Conservation (phyloP, 306 rosid genomes). For the Begonia loranthoides region DNA sequence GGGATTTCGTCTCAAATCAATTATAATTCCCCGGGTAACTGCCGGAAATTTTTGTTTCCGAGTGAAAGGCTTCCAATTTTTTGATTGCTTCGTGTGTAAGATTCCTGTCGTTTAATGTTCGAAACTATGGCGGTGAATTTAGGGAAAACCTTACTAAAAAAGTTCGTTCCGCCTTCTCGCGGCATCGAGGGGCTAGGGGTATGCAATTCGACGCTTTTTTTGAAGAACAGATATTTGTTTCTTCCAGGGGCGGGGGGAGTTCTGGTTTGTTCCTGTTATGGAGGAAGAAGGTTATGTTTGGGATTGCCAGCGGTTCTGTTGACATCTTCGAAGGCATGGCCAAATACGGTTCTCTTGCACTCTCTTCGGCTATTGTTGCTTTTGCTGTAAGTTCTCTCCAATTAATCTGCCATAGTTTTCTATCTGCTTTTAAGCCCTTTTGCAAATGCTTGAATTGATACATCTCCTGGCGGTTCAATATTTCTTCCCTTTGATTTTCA, state of each 20-base stretch:
- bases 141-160: constrained; percentile 30
- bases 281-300: constrained; percentile 74
- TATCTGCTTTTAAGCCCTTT: background rate
- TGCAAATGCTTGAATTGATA: background rate
- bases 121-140: constrained; percentile 17
- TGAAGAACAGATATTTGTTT: constrained; percentile 39
- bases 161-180: constrained; percentile 37
- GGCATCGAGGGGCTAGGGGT: constrained; percentile 73
- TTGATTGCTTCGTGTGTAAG: constrained; percentile 20
- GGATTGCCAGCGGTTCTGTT: constrained; percentile 57
- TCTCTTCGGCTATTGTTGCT: constrained; percentile 76
- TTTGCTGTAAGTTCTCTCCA: constrained; percentile 54
- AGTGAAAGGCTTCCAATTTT: constrained; percentile 1
- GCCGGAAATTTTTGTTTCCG: background rate
- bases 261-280: constrained; percentile 54
- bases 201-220: constrained; percentile 81
- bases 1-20: constrained; percentile 5
- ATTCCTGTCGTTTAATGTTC: constrained; percentile 32
- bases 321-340: constrained; percentile 82
- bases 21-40: background rate
- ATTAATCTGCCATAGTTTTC: background rate
- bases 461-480: background rate
- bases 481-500: background rate
- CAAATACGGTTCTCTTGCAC: constrained; percentile 86
- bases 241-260: constrained; percentile 47